Evolutionary conservation across 495 filamentous ascomycete species (phyloP).

Genomic region (Penicillium steckii): DNA sequence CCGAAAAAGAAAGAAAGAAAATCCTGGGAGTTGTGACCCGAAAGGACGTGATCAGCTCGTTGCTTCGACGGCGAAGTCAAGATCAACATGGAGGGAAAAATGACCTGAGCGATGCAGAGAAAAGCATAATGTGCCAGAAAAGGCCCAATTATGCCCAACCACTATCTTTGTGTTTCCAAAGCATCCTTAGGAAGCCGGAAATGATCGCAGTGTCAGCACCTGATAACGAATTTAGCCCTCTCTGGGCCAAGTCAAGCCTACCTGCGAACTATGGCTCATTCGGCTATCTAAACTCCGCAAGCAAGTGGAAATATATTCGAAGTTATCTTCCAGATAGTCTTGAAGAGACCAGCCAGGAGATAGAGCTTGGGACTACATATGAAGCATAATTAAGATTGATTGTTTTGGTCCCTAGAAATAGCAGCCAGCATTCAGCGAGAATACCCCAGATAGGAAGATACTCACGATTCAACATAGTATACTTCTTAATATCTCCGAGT

Average conservation of each 20-base stretch:
- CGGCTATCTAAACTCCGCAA: conserved; percentile 3
- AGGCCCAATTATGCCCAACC: conserved; percentile 33
- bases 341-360: background rate
- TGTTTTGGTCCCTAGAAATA: too few species aligned
- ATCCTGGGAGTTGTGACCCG: conserved; percentile 86
- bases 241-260: background rate
- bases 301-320: conserved; percentile 5
- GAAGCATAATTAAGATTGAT: too few species aligned
- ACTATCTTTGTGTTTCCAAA: conserved; percentile 58
- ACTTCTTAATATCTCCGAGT: too few species aligned
- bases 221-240: conserved; percentile 22
- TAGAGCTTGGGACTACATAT: background rate
- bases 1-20: conserved; percentile 78
- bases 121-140: conserved; percentile 77
- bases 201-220: conserved; percentile 16
- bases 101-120: conserved; percentile 79
- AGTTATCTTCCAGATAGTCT: conserved; percentile 3
- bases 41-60: conserved; percentile 92
- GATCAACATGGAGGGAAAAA: conserved; percentile 70
- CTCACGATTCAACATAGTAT: too few species aligned
- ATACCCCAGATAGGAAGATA: too few species aligned
- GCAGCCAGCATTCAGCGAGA: too few species aligned
- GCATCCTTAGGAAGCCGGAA: conserved; percentile 44
- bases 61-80: conserved; percentile 86
- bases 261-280: background rate